Conservation (phyloP, 2,329 filamentous ascomycete species). For the Fusarium sp. region DNA sequence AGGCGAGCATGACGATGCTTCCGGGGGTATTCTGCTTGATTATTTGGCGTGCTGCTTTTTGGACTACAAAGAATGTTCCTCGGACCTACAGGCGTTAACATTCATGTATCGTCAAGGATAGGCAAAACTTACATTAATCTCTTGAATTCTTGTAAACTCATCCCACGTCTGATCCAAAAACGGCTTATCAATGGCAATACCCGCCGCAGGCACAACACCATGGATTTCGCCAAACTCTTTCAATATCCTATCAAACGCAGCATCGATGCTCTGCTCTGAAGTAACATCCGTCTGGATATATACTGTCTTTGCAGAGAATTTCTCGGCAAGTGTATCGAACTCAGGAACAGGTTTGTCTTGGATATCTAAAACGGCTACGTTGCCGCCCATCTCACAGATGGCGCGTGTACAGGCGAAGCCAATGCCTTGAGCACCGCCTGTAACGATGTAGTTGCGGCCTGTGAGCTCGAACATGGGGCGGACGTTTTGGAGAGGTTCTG, state of each 20-base stretch:
- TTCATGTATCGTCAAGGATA: too few species aligned
- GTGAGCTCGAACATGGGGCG: constrained; percentile 49
- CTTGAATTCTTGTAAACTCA: constrained; percentile 54
- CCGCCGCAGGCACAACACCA: constrained; percentile 51
- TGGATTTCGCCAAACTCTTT: constrained; percentile 45
- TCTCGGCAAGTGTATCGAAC: constrained; percentile 39
- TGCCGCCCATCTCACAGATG: constrained; percentile 55
- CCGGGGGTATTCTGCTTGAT: constrained; percentile 53
- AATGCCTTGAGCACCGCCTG: constrained; percentile 55
- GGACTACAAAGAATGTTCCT: constrained; percentile 56
- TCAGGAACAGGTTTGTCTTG: constrained; percentile 48
- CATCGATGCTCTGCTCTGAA: constrained; percentile 45
- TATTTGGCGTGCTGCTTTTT: constrained; percentile 54
- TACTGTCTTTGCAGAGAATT: constrained; percentile 41
- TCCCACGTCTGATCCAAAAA: constrained; percentile 58
- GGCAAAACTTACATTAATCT: constrained; percentile 53
- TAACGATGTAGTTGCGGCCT: constrained; percentile 53
- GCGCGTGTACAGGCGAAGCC: constrained; percentile 53
- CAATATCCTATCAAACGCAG: constrained; percentile 42
- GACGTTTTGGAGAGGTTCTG: constrained; percentile 25
- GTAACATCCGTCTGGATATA: constrained; percentile 51
- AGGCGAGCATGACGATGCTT: constrained; percentile 51
- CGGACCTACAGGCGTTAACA: constrained; percentile 46
- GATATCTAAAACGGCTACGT: constrained; percentile 53
- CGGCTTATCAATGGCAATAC: constrained; percentile 57